phyloP scores from a whole-genome alignment of 1,284 basidiomycete genomes.

The Ustilago nuda region DNA sequence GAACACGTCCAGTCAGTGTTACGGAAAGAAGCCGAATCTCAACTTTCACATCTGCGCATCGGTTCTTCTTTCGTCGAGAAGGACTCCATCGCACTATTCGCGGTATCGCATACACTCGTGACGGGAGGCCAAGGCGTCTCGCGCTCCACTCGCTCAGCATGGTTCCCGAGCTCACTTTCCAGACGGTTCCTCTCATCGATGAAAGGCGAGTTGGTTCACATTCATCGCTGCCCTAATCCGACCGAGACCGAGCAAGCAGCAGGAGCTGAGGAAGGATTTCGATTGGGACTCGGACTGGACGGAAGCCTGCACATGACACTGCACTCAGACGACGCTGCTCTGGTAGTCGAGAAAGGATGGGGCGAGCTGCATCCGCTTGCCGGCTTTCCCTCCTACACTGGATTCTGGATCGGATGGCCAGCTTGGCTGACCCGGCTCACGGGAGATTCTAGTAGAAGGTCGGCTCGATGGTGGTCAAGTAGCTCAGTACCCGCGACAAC shows the following conservation, averaged over 20 bases:
- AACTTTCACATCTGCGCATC: constrained; percentile 34
- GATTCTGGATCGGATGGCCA: constrained; percentile 50
- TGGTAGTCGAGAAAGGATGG: constrained; percentile 46
- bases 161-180: constrained; percentile 27
- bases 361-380: constrained; percentile 53
- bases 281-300: constrained; percentile 22
- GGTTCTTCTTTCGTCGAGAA: constrained; percentile 27
- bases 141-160: constrained; percentile 40
- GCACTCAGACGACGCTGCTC: constrained; percentile 42
- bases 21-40: constrained; percentile 9
- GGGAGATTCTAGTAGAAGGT: background rate
- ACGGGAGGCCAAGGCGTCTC: constrained; percentile 24
- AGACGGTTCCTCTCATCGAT: constrained; percentile 35
- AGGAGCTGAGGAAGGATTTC: background rate
- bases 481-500: constrained; percentile 19
- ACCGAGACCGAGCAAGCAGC: background rate
- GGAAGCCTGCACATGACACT: constrained; percentile 51
- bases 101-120: constrained; percentile 41
- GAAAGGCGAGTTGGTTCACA: constrained; percentile 46
- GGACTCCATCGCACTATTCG: constrained; percentile 33
- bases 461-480: constrained; percentile 38
- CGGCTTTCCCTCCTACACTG: constrained; percentile 42
- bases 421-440: constrained; percentile 26
- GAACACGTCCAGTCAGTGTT: constrained; percentile 4
- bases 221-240: constrained; percentile 24